A percentile compares a stretch with the other conserved stretches of the same genome.
phyloP scores from a whole-genome alignment of 163 green algal genomes.

The Prototheca cutis region DNA sequence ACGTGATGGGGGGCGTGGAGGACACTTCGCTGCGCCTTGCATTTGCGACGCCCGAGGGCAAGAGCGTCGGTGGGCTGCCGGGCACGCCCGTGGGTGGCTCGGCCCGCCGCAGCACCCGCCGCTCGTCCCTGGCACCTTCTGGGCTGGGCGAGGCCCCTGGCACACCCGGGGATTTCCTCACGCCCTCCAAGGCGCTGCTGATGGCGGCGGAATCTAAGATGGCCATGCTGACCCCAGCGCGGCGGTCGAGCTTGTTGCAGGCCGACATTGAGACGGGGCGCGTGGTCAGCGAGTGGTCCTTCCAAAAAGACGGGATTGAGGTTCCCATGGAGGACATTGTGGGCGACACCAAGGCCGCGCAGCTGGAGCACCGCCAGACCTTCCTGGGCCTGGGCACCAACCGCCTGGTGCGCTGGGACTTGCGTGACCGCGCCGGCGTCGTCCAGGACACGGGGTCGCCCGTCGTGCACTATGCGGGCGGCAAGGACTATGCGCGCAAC shows the following conservation, averaged over 20 bases:
- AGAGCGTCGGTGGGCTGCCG: not conserved
- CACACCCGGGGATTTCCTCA: not conserved
- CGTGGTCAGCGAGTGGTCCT: constrained; percentile 73
- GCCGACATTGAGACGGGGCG: constrained; percentile 72
- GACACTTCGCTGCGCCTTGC: constrained; percentile 31
- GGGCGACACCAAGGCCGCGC: constrained; percentile 61
- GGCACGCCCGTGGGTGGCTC: not conserved
- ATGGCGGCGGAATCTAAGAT: constrained; percentile 36
- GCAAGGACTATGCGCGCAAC: constrained; percentile 80
- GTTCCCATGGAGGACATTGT: constrained; percentile 67
- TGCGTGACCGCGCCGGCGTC: constrained; percentile 56
- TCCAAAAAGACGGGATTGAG: constrained; percentile 77
- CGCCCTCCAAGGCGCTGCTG: not conserved
- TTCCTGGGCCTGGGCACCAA: constrained; percentile 86
- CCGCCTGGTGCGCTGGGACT: constrained; percentile 71
- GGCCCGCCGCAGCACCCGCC: constrained; percentile 21
- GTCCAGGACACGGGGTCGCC: constrained; percentile 46
- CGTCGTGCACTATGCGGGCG: constrained; percentile 50
- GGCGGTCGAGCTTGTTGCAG: constrained; percentile 43
- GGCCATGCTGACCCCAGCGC: constrained; percentile 73
- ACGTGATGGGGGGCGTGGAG: constrained; percentile 69
- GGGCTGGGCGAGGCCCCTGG: constrained; percentile 28
- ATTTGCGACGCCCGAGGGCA: constrained; percentile 3
- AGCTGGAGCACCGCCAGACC: constrained; percentile 60
- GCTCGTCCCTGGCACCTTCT: constrained; percentile 59